A percentile compares a stretch with the other conserved stretches of the same genome.
phyloP scores from a whole-genome alignment of 371 early-diverging fungal genomes.

The Blakeslea trispora region DNA sequence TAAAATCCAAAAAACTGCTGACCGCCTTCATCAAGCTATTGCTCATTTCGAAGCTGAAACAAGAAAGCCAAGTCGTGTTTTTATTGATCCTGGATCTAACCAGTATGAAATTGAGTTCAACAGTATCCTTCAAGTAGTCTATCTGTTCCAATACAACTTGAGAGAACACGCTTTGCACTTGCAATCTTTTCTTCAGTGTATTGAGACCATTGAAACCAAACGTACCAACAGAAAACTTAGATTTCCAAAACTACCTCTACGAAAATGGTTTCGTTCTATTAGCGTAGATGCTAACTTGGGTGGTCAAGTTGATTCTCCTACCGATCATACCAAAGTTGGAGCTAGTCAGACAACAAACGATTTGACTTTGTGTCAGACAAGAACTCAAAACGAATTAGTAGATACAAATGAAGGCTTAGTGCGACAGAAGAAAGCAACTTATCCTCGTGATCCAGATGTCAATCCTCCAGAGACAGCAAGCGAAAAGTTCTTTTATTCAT shows the following conservation, averaged over 20 bases:
- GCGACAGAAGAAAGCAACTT: slow-evolving; percentile 14
- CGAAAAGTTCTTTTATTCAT: slow-evolving; percentile 26
- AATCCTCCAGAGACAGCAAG: slow-evolving; percentile 32
- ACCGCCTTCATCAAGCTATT: slow-evolving; percentile 10
- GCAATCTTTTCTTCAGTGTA: slow-evolving; percentile 13
- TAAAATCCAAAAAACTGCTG: slow-evolving; percentile 2
- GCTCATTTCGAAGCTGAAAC: slow-evolving; percentile 5
- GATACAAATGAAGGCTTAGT: slow-evolving; percentile 2
- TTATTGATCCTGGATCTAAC: slow-evolving; percentile 4
- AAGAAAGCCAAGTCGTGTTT: neutral
- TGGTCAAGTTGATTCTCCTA: slow-evolving; percentile 9
- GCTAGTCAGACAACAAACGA: neutral
- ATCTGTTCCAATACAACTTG: slow-evolving; percentile 29
- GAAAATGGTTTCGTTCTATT: slow-evolving; percentile 27
- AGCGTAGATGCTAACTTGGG: slow-evolving; percentile 26
- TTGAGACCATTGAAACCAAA: slow-evolving; percentile 21
- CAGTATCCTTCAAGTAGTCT: slow-evolving; percentile 9
- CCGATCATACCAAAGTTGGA: neutral
- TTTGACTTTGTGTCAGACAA: slow-evolving; percentile 17
- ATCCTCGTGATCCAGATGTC: slow-evolving; percentile 45
- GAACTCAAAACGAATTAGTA: slow-evolving; percentile 4
- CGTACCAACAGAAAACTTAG: slow-evolving; percentile 22
- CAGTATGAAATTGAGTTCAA: slow-evolving; percentile 12
- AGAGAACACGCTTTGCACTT: slow-evolving; percentile 22
- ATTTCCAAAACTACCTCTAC: slow-evolving; percentile 27